phyloP scores from a whole-genome alignment of 2,329 filamentous ascomycete genomes.

The Fusarium sulawesiense region DNA sequence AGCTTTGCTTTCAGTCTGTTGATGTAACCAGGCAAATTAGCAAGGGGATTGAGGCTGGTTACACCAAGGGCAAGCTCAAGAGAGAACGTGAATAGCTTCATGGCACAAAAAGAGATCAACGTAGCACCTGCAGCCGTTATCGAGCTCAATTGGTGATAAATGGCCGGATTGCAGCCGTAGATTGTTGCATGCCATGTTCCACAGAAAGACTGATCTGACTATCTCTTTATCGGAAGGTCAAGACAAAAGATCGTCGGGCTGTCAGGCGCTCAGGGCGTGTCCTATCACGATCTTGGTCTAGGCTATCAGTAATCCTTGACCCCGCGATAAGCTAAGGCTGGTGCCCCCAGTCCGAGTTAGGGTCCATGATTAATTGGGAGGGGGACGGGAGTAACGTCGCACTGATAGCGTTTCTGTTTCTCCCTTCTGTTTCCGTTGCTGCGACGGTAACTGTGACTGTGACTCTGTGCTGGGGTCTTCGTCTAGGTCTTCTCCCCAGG shows the following conservation, averaged over 20 bases:
- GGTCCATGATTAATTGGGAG: not conserved
- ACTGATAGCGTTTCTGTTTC: conserved; percentile 20
- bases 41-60: conserved; percentile 9
- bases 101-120: not conserved
- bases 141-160: conserved; percentile 27
- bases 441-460: not conserved
- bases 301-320: conserved; percentile 12
- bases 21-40: conserved; percentile 28
- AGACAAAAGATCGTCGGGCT: not conserved
- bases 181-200: conserved; percentile 31
- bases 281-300: conserved; percentile 13
- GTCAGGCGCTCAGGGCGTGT: conserved; percentile 6
- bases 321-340: conserved; percentile 24
- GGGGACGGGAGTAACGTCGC: conserved; percentile 5
- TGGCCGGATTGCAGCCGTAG: conserved; percentile 32
- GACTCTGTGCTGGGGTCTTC: not conserved
- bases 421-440: not conserved
- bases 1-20: conserved; percentile 7
- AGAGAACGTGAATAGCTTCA: conserved; percentile 26
- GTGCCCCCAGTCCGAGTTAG: not conserved
- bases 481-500: not conserved
- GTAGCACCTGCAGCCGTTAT: conserved; percentile 29
- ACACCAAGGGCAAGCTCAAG: conserved; percentile 6
- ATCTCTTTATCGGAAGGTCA: conserved; percentile 26
- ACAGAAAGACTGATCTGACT: conserved; percentile 7